A percentile compares a stretch with the other conserved stretches of the same genome.
Conservation (phyloP, 306 rosid genomes). For the Mucuna pruriens region DNA sequence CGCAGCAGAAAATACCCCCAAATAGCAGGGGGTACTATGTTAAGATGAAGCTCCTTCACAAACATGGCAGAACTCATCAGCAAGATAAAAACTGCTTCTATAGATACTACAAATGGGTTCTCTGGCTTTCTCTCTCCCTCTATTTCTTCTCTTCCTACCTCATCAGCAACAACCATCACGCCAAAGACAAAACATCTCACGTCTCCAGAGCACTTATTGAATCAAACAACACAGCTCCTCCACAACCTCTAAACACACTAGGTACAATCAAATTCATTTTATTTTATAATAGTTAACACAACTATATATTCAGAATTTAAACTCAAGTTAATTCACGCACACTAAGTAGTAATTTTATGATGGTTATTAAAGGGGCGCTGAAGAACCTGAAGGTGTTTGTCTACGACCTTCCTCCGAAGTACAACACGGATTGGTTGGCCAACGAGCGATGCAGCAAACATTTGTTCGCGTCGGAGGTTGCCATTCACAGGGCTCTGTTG, state of each 20-base stretch:
- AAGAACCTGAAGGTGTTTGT: slow-evolving; percentile 66
- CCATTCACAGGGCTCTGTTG: slow-evolving; percentile 77
- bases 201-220: slow-evolving; percentile 60
- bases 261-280: slow-evolving; percentile 35
- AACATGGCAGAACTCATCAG: slow-evolving; percentile 53
- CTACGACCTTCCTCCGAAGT: slow-evolving; percentile 77
- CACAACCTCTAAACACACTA: not conserved
- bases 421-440: slow-evolving; percentile 74
- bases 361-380: slow-evolving; percentile 34
- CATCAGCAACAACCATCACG: slow-evolving; percentile 46
- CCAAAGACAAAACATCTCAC: not conserved
- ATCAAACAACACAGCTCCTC: slow-evolving; percentile 39
- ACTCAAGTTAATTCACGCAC: too few relatives aligned
- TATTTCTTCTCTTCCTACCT: slow-evolving; percentile 81
- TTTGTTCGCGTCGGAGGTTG: slow-evolving; percentile 91
- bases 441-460: slow-evolving; percentile 71
- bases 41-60: slow-evolving; percentile 78
- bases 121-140: slow-evolving; percentile 77
- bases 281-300: too few relatives aligned
- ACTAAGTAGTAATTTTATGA: too few relatives aligned
- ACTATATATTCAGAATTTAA: too few relatives aligned
- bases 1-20: slow-evolving; percentile 50
- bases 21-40: slow-evolving; percentile 71
- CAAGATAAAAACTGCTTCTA: slow-evolving; percentile 63
- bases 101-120: slow-evolving; percentile 76